Base-by-base conservation (phyloP, 2,329 filamentous ascomycete genomes). In the Ceratocystis cacaofunesta region DNA sequence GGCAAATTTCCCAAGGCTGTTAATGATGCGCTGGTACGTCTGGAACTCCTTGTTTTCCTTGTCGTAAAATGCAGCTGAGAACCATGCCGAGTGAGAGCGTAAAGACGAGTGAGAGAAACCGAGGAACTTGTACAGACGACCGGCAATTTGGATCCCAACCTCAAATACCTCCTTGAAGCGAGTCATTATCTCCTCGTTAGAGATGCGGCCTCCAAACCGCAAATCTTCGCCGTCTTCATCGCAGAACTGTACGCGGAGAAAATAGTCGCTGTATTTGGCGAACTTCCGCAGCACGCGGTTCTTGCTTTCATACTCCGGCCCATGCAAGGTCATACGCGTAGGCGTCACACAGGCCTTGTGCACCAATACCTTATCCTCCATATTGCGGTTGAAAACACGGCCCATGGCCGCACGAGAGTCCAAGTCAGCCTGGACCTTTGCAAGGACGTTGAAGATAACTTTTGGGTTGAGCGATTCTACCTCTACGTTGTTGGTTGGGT, bases 51-150 rank as follows among this genome's bases (percentile, higher is more conserved):
- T 41, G 5, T 67, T 67, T 0, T 74, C 61, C 2, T 73, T 65
- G 48, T 78, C 74, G 1, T 76, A 12, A 62, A 83, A 84, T 0
- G 76, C 73, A 0, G 80, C 78, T 50, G 76, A 76, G 66, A 83
- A 80, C 88, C 88, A 91, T 44, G 82, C 85, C 0, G 85, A 85
- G 67, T 90, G 87, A 0, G 84, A 79, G 12, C 89, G 80, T 3
- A 92, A 78, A 0, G 88, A 91, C 0, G 88, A 92, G 72, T 92
- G 86, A 0, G 88, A 91, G 72, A 91, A 92, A 0, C 89, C 89
- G 0, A 92, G 77, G 70, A 92, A 92, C 0, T 75, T 74, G 70
- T 84, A 90, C 0, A 73, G 71, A 12, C 84, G 78, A 0, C 84
- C 87, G 2, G 81, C 87, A 64, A 92, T 82, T 0, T 75, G 71